These are phyloP conservation scores for Cryphonectria parasitica DNA, from an alignment of 2,329 filamentous ascomycete genomes.

Conservation along the genomic window DNA sequence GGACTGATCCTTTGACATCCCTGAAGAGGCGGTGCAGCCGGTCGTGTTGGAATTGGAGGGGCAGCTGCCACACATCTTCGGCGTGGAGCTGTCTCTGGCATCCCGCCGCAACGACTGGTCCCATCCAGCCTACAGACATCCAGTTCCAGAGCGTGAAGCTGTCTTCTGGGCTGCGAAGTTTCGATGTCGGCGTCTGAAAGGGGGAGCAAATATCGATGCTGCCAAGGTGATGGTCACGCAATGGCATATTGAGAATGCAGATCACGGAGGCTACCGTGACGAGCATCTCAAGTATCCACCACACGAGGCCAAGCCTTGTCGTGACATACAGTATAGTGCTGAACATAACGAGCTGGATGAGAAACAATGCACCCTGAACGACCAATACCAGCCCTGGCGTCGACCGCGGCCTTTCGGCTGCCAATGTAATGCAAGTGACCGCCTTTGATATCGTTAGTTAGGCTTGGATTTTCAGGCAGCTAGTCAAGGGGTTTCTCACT, in stretches of 20 bases:
- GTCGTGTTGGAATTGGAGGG: constrained; percentile 80
- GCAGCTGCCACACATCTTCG: constrained; percentile 80
- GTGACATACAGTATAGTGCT: constrained; percentile 40
- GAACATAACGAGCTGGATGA: constrained; percentile 38
- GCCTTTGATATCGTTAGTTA: constrained; percentile 16
- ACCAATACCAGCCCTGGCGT: constrained; percentile 79
- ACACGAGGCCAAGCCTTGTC: constrained; percentile 30
- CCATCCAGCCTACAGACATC: constrained; percentile 83
- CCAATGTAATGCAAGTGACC: constrained; percentile 19
- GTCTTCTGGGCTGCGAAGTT: constrained; percentile 78
- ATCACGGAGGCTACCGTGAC: constrained; percentile 52
- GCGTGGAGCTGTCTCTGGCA: constrained; percentile 70
- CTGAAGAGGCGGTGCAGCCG: constrained; percentile 76
- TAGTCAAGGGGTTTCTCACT: not conserved
- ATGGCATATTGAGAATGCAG: constrained; percentile 68
- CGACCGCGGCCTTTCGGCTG: constrained; percentile 24
- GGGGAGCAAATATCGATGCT: constrained; percentile 62
- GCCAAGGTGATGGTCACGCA: constrained; percentile 62
- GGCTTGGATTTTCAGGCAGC: not conserved
- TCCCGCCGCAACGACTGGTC: constrained; percentile 70
- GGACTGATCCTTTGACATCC: constrained; percentile 71
- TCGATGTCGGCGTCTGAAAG: constrained; percentile 57
- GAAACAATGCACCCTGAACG: constrained; percentile 47
- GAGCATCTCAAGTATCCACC: constrained; percentile 40
- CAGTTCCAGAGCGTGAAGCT: constrained; percentile 80